Evolutionary conservation across 257 asterid genomes (phyloP).

Genomic region (Cynanchum wilfordii): DNA sequence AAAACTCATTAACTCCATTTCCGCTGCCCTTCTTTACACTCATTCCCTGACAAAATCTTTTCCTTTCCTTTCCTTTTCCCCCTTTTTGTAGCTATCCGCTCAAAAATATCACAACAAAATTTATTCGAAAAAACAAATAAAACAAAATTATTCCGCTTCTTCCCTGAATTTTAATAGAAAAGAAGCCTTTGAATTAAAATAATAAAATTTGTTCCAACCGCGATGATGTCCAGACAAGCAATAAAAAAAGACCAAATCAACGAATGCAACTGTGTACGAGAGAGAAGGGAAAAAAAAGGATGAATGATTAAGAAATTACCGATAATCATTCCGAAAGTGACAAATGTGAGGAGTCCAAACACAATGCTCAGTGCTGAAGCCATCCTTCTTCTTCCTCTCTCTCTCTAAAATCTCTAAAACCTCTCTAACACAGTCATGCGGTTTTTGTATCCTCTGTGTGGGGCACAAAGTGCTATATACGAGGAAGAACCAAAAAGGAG

Average conservation of each 20-base stretch:
- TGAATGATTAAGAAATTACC: constrained; percentile 32
- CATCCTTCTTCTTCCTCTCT: constrained; percentile 9
- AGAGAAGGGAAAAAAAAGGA: not conserved
- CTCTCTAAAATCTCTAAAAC: no score
- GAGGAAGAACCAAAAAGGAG: not conserved
- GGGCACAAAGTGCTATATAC: not conserved
- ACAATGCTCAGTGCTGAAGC: constrained; percentile 38
- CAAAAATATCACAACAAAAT: not conserved
- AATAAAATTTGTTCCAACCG: no score
- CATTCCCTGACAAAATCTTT: not conserved
- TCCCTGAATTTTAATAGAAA: not conserved
- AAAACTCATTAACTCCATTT: not conserved
- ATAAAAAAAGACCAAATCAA: not conserved
- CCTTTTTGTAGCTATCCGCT: not conserved
- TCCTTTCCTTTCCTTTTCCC: not conserved
- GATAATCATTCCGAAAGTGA: constrained; percentile 68
- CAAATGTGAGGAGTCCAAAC: constrained; percentile 60
- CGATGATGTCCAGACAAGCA: no score
- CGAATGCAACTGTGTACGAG: not conserved
- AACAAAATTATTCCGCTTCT: not conserved
- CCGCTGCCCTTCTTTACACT: not conserved
- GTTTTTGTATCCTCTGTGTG: not conserved
- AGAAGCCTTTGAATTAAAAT: no score
- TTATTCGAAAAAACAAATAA: not conserved
- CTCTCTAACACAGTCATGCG: not conserved